phyloP scores from a whole-genome alignment of 1,284 basidiomycete species.

The Sporisorium exsertum region DNA sequence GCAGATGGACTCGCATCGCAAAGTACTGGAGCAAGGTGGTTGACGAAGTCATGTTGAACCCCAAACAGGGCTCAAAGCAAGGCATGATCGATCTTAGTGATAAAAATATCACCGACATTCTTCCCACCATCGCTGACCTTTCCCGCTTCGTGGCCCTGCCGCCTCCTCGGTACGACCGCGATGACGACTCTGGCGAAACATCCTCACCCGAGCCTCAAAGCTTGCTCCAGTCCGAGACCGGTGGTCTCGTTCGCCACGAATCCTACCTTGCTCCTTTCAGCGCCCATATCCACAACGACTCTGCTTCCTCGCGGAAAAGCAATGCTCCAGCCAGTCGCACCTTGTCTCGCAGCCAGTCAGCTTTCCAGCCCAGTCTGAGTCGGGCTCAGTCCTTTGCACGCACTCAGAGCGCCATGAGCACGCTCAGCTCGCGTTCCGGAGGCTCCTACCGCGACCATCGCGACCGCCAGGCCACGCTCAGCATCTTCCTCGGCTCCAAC shows the following conservation, averaged over 20 bases:
- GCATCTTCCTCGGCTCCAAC: conserved; percentile 55
- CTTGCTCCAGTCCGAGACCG: conserved; percentile 37
- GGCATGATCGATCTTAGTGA: conserved; percentile 40
- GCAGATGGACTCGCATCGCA: conserved; percentile 38
- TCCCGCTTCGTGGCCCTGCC: conserved; percentile 48
- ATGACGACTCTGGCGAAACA: conserved; percentile 4
- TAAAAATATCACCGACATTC: conserved; percentile 41
- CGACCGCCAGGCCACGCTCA: conserved; percentile 49
- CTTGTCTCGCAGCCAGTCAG: conserved; percentile 43
- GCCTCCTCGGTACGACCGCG: conserved; percentile 38
- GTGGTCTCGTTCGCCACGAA: conserved; percentile 46
- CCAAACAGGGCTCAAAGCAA: conserved; percentile 32
- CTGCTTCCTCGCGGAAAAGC: conserved; percentile 1
- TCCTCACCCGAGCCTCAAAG: conserved; percentile 9
- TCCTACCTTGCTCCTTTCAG: conserved; percentile 49
- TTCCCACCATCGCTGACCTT: conserved; percentile 45
- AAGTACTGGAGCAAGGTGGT: conserved; percentile 48
- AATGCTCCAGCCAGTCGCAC: conserved; percentile 6
- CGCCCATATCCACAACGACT: conserved; percentile 37
- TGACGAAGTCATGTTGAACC: conserved; percentile 34
- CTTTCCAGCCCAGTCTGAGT: conserved; percentile 28
- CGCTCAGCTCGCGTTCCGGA: conserved; percentile 34
- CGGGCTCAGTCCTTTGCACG: conserved; percentile 39
- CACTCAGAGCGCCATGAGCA: conserved; percentile 33
- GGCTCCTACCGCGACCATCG: conserved; percentile 40